Evolutionary conservation across 371 early-diverging fungal species (phyloP).

Genomic region (Funneliformis caledonium): DNA sequence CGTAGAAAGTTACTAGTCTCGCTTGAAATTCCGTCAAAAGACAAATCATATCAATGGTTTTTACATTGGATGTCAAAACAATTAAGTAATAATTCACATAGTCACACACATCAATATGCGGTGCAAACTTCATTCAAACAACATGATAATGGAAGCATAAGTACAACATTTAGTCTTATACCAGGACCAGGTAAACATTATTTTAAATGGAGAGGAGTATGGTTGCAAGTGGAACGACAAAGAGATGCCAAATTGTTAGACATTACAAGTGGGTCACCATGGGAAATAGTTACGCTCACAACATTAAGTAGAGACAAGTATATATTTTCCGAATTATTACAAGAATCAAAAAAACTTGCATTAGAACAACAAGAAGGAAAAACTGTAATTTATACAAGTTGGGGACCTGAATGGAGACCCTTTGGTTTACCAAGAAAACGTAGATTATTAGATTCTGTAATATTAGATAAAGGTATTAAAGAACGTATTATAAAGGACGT

Average conservation of each 20-base stretch:
- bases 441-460: constrained; percentile 83
- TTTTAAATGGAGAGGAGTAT: constrained; percentile 79
- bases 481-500: constrained; percentile 86
- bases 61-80: constrained; percentile 87
- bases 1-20: constrained; percentile 85
- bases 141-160: constrained; percentile 90
- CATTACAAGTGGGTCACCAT: constrained; percentile 86
- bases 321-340: constrained; percentile 75
- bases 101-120: constrained; percentile 57
- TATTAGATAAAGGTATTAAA: constrained; percentile 80
- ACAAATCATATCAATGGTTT: constrained; percentile 93
- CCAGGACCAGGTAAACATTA: constrained; percentile 94
- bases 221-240: constrained; percentile 89
- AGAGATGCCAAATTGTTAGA: constrained; percentile 89
- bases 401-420: constrained; percentile 96
- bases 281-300: constrained; percentile 94
- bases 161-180: constrained; percentile 83
- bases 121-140: constrained; percentile 88
- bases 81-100: constrained; percentile 63
- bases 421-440: constrained; percentile 93
- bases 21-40: constrained; percentile 93
- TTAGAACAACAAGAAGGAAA: constrained; percentile 89
- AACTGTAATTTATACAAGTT: constrained; percentile 93
- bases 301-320: constrained; percentile 81
- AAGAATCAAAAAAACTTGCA: constrained; percentile 86